Base-by-base conservation (phyloP, 2,329 filamentous ascomycete species). In the Lecanicillium sp. region DNA sequence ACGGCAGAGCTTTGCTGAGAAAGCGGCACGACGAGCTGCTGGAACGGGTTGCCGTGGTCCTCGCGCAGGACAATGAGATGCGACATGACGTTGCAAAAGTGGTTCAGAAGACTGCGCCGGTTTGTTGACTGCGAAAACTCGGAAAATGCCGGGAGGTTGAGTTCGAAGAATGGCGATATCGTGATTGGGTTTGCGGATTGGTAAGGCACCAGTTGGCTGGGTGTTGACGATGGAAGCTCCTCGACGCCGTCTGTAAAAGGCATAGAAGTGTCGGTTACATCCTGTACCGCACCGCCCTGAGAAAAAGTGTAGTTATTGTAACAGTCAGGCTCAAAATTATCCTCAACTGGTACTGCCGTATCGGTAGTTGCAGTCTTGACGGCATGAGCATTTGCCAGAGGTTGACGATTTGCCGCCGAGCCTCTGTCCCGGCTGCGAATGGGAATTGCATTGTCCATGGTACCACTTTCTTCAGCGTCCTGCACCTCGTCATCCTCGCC, bases 61-160 rank as follows among this genome's bases (percentile, higher is more conserved):
- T 80, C 76, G 22, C 75, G 67, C 46, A 80, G 74, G 15, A 80
- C 77, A 31, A 81, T 78, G n/a, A 80, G 62, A 52, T 79, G 77
- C 0, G 75, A 79, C 15, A 81, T 53, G 11, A 78, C 71, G 45
- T 77, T 78, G 60, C 73, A 76, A 48, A 80, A 80, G 56, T 81
- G 75, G 45, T 76, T 72, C 11, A 81, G 63, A 17, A 80, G 58
- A 3, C 65, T 67, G 9, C 77, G 68, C 5, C 75, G 67, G 46
- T 74, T 73, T 18, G 63, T 65, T 12, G 64, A 67, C 9, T 66
- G 62, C 3, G 73, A 71, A 49, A 79, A 79, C 42, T 80, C 75
- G 33, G 65, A 63, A 48, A 77, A 80, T 2, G 60, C 59, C 1
- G 75, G 75, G 8, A 65, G 51, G 41, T 58, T 59, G 43, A 78